These are phyloP conservation scores for Biancaea sappan DNA, from an alignment of 306 rosid species.

Conservation along the genomic window DNA sequence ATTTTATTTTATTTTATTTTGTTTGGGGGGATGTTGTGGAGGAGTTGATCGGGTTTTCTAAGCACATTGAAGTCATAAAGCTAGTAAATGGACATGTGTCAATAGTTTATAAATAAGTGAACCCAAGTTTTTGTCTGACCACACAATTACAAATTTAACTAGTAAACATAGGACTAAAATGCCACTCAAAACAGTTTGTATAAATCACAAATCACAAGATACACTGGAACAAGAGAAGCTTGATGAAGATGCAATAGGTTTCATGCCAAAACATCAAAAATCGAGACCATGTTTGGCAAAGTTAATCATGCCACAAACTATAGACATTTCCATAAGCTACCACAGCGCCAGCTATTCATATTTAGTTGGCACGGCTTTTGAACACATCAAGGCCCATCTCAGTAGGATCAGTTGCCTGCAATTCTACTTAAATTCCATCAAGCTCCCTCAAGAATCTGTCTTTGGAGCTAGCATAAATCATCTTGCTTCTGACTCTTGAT, in stretches of 20 bases:
- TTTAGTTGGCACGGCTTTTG: constrained; percentile 69
- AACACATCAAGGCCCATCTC: constrained; percentile 85
- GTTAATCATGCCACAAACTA: constrained; percentile 51
- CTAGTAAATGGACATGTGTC: constrained; percentile 41
- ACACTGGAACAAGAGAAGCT: constrained; percentile 45
- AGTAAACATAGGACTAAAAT: constrained; percentile 37
- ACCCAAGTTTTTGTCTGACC: constrained; percentile 36
- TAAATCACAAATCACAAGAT: constrained; percentile 54
- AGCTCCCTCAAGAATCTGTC: constrained; percentile 95
- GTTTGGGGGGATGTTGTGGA: not conserved
- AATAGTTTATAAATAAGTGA: constrained; percentile 37
- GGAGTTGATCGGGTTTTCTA: too few species aligned
- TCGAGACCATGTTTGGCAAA: constrained; percentile 44
- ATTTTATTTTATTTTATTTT: too few species aligned
- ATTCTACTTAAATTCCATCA: constrained; percentile 82
- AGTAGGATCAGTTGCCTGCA: constrained; percentile 88
- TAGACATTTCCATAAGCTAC: constrained; percentile 44
- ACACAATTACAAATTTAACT: constrained; percentile 46
- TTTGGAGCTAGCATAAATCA: constrained; percentile 93
- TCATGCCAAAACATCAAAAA: constrained; percentile 51
- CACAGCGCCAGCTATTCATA: constrained; percentile 31
- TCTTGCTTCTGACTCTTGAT: constrained; percentile 85
- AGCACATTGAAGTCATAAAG: constrained; percentile 18
- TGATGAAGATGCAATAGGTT: constrained; percentile 45
- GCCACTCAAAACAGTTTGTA: constrained; percentile 52